Conservation (phyloP, 2,329 filamentous ascomycete genomes). For the Onygenales sp. region DNA sequence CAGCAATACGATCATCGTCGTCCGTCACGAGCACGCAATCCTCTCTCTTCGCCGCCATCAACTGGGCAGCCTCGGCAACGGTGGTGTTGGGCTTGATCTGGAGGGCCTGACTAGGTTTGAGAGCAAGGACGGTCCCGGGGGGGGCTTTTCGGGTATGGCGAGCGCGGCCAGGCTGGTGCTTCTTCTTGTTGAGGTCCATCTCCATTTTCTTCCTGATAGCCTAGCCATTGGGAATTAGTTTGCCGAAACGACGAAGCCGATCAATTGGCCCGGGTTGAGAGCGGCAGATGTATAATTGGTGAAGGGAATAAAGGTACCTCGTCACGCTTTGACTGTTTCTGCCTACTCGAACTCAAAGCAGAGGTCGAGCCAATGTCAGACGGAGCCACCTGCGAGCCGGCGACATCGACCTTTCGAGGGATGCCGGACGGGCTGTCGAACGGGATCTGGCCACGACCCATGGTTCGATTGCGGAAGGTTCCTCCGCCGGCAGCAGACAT, state of each 20-base stretch:
- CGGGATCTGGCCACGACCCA: conserved; percentile 45
- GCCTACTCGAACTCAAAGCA: conserved; percentile 81
- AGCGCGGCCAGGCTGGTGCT: conserved; percentile 61
- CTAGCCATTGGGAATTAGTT: conserved; percentile 39
- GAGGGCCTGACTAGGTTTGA: conserved; percentile 89
- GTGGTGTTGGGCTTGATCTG: conserved; percentile 95
- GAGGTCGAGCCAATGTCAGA: conserved; percentile 50
- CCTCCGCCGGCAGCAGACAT: conserved; percentile 48
- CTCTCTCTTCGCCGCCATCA: conserved; percentile 98
- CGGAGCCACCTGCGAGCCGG: conserved; percentile 25
- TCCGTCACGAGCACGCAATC: conserved; percentile 97
- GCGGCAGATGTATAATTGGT: conserved; percentile 1
- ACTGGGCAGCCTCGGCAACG: conserved; percentile 89
- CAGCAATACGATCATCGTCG: conserved; percentile 93
- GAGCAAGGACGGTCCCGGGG: conserved; percentile 86
- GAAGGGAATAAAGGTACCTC: conserved; percentile 53
- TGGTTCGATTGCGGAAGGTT: conserved; percentile 46
- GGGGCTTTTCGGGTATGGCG: conserved; percentile 86
- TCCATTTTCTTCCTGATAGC: conserved; percentile 96
- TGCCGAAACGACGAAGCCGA: conserved; percentile 1
- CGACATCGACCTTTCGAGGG: conserved; percentile 48
- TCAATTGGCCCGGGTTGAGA: not conserved
- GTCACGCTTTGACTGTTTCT: conserved; percentile 96
- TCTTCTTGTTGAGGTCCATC: conserved; percentile 96
- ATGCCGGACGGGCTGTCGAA: conserved; percentile 51